These are phyloP conservation scores for Mallotus nudiflorus DNA, from an alignment of 345 rosid species.

Conservation along the genomic window DNA sequence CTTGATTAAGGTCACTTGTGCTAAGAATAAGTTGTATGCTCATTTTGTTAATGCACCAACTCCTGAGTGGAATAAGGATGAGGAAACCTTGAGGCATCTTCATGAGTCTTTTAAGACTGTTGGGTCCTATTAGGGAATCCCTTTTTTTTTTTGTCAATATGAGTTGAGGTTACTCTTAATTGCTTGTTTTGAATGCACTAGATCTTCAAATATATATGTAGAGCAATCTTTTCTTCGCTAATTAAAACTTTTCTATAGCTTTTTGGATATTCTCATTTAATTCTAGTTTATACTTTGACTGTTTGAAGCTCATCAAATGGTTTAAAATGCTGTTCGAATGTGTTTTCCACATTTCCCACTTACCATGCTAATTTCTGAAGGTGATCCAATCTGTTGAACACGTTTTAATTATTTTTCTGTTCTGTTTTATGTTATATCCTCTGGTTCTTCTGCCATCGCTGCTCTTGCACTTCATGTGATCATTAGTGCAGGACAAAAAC, in stretches of 20 bases:
- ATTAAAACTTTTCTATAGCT: neutral
- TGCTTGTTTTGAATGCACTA: conserved; percentile 4
- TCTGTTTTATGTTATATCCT: no score
- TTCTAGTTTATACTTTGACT: neutral
- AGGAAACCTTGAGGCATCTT: conserved; percentile 68
- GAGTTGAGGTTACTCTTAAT: conserved; percentile 5
- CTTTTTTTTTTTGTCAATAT: neutral
- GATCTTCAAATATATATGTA: neutral
- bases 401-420: no score
- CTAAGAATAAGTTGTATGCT: conserved; percentile 83
- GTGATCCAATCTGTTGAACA: no score
- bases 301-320: neutral
- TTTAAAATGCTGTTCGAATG: no score
- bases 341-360: no score
- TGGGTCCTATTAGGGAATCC: conserved; percentile 10
- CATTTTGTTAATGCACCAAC: conserved; percentile 89
- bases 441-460: no score
- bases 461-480: no score
- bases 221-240: neutral
- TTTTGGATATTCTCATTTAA: neutral
- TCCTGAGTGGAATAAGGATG: conserved; percentile 82
- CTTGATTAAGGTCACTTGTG: conserved; percentile 78
- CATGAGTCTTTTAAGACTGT: conserved; percentile 88
- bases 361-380: no score
- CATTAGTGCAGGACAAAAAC: no score